Evolutionary conservation across 768 basidiomycete species (phyloP).

Genomic region (Sutorius australiensis): DNA sequence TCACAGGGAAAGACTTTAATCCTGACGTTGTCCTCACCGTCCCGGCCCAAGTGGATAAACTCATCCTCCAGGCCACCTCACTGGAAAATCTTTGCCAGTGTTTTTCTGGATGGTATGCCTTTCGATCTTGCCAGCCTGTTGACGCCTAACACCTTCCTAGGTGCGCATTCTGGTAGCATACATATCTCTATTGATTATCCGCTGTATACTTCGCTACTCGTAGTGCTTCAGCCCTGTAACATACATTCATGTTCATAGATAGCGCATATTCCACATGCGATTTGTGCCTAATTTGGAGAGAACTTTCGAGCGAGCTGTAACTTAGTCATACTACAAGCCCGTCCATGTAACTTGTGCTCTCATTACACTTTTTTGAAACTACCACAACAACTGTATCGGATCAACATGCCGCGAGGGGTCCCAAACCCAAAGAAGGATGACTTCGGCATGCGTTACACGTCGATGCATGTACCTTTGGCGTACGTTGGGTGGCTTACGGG

Average conservation of each 20-base stretch:
- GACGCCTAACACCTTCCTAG: constrained; percentile 24
- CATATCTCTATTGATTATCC: background rate
- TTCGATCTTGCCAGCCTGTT: background rate
- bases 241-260: constrained; percentile 11
- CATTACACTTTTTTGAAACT: background rate
- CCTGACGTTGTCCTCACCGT: constrained; percentile 72
- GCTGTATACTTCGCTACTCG: constrained; percentile 12
- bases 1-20: constrained; percentile 86
- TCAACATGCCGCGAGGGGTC: constrained; percentile 72
- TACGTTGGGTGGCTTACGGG: constrained; percentile 32
- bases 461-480: constrained; percentile 77
- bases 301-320: background rate
- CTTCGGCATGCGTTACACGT: constrained; percentile 75
- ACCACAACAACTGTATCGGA: background rate
- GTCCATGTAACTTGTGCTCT: background rate
- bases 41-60: constrained; percentile 82
- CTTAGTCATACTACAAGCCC: background rate
- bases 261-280: background rate
- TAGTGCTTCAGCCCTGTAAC: constrained; percentile 22
- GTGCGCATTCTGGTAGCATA: constrained; percentile 73
- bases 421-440: constrained; percentile 81
- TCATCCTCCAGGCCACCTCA: constrained; percentile 91
- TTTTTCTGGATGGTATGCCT: constrained; percentile 82
- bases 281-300: constrained; percentile 7
- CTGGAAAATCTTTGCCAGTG: constrained; percentile 96